A percentile compares a stretch with the other conserved stretches of the same genome.
These are phyloP conservation scores for Hortiboletus campestris DNA, from an alignment of 768 basidiomycete genomes.

Conservation along the genomic window DNA sequence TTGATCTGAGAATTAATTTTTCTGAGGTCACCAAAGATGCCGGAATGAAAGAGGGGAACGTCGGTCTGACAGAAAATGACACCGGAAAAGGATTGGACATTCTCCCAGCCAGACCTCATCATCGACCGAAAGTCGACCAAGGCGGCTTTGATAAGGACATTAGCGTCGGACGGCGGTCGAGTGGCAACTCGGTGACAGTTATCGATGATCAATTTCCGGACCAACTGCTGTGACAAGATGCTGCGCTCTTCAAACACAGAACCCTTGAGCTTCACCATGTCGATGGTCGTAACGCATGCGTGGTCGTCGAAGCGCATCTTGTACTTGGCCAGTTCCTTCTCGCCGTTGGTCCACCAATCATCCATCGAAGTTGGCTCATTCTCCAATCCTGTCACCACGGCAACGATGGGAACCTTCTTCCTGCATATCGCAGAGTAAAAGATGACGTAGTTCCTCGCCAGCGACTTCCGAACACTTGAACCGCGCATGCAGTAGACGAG, in stretches of 20 bases:
- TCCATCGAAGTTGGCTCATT: conserved; percentile 33
- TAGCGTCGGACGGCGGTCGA: conserved; percentile 19
- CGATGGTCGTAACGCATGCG: conserved; percentile 43
- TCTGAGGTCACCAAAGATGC: conserved; percentile 18
- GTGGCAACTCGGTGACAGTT: conserved; percentile 15
- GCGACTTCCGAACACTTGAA: conserved; percentile 23
- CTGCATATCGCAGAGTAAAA: conserved; percentile 33
- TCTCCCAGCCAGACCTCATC: conserved; percentile 27
- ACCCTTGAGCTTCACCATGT: conserved; percentile 9
- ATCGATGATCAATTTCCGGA: conserved; percentile 22
- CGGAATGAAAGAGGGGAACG: conserved; percentile 7
- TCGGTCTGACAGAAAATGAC: conserved; percentile 22
- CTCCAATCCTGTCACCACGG: conserved; percentile 35
- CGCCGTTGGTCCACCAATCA: conserved; percentile 39
- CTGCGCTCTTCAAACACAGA: conserved; percentile 20
- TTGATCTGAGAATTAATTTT: conserved; percentile 20
- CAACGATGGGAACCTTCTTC: conserved; percentile 31
- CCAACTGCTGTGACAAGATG: conserved; percentile 19
- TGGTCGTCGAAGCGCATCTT: conserved; percentile 39
- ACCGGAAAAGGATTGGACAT: conserved; percentile 10
- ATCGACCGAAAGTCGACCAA: conserved; percentile 26
- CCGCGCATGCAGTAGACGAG: conserved; percentile 36
- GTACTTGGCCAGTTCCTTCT: conserved; percentile 28
- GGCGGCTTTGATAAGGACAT: conserved; percentile 27
- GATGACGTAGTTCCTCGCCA: conserved; percentile 30